Evolutionary conservation across 768 basidiomycete species (phyloP).

Genomic region (Mycena epipterygia): DNA sequence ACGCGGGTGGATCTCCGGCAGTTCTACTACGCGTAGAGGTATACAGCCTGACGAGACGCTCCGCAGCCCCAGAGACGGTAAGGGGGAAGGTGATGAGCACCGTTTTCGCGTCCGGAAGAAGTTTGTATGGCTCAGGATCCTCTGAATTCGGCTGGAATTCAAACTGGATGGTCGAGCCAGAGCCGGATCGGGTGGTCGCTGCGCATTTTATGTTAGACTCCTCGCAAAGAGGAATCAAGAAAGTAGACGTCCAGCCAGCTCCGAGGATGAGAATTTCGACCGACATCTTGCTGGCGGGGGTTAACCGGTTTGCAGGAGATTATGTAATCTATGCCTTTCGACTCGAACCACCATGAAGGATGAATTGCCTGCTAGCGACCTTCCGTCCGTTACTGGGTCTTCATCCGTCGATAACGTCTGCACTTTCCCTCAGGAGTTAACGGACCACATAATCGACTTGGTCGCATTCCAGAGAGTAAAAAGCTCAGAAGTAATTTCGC

Average conservation of each 20-base stretch:
- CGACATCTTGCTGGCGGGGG: constrained; percentile 33
- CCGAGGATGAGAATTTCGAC: constrained; percentile 75
- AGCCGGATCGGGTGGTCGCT: constrained; percentile 68
- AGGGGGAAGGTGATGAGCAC: constrained; percentile 73
- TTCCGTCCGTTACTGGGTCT: too few species aligned
- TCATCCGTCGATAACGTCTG: not conserved
- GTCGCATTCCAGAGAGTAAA: not conserved
- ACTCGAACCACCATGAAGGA: too few species aligned
- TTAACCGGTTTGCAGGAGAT: too few species aligned
- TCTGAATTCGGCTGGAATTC: constrained; percentile 66
- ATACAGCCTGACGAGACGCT: constrained; percentile 62
- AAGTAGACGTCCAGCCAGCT: constrained; percentile 75
- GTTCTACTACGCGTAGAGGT: constrained; percentile 47
- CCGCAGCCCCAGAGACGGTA: constrained; percentile 58
- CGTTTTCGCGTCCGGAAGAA: constrained; percentile 66
- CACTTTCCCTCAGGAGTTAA: not conserved
- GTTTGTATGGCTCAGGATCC: constrained; percentile 57
- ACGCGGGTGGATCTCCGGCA: constrained; percentile 47
- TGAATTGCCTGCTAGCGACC: too few species aligned
- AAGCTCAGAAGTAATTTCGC: not conserved
- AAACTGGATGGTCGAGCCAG: constrained; percentile 65
- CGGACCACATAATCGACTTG: constrained; percentile 12
- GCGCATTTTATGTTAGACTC: constrained; percentile 57
- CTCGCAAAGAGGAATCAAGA: constrained; percentile 68
- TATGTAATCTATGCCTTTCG: too few species aligned